Evolutionary conservation across 352 stramenopile species (phyloP).

Genomic region (Peronospora belbahrii): DNA sequence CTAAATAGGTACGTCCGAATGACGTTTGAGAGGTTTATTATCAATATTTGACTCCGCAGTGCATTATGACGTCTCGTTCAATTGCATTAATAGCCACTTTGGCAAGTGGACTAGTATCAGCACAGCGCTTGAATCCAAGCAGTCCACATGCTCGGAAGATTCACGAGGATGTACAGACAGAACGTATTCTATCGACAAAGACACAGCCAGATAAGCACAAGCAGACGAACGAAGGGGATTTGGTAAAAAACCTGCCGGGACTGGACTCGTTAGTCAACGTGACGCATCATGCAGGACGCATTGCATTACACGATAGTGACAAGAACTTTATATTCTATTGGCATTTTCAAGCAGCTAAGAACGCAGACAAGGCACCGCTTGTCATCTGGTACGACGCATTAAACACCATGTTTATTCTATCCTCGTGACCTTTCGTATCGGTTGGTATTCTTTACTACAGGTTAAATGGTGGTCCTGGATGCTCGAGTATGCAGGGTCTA

Average conservation of each 20-base stretch:
- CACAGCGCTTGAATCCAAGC: conserved; percentile 28
- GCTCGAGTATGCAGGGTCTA: conserved; percentile 70
- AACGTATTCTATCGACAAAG: conserved; percentile 2
- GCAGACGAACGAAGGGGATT: conserved; percentile 23
- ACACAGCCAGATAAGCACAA: conserved; percentile 7
- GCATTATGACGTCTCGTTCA: neutral
- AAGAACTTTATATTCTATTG: conserved; percentile 76
- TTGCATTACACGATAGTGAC: conserved; percentile 37
- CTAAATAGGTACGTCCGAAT: no score
- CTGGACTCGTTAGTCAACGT: conserved; percentile 42
- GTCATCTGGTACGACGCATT: conserved; percentile 46
- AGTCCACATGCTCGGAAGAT: neutral
- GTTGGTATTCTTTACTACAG: conserved; percentile 18
- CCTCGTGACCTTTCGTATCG: neutral
- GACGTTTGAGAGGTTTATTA: neutral
- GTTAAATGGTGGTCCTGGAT: conserved; percentile 78
- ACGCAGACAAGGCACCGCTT: conserved; percentile 45
- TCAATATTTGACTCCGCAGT: neutral
- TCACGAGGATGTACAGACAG: neutral
- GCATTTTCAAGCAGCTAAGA: conserved; percentile 50
- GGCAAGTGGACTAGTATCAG: conserved; percentile 4
- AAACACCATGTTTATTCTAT: neutral
- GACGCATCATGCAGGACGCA: conserved; percentile 58
- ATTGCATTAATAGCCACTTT: conserved; percentile 4
- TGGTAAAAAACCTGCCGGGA: conserved; percentile 43